Evolutionary conservation across 2,329 filamentous ascomycete species (phyloP).

Genomic region (Ascochyta lentis): DNA sequence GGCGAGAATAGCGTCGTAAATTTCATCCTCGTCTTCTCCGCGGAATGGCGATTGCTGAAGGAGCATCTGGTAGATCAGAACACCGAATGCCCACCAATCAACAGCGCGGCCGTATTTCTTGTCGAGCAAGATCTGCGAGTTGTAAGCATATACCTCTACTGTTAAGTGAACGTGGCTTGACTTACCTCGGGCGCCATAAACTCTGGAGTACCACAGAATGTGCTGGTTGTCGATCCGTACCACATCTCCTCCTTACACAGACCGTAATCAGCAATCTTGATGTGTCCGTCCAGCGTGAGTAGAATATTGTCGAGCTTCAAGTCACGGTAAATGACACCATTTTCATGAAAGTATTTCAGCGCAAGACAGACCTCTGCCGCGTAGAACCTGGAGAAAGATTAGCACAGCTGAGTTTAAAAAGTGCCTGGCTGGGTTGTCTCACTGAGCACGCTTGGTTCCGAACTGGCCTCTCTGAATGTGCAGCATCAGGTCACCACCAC

Average conservation of each 20-base stretch:
- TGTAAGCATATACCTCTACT: slow-evolving; percentile 4
- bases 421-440: slow-evolving; percentile 52
- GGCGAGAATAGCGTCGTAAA: slow-evolving; percentile 96
- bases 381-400: slow-evolving; percentile 72
- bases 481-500: slow-evolving; percentile 97
- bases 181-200: slow-evolving; percentile 97
- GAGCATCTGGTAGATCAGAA: slow-evolving; percentile 99
- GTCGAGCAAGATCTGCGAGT: slow-evolving; percentile 81
- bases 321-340: slow-evolving; percentile 94
- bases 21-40: slow-evolving; percentile 98
- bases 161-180: background rate
- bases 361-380: slow-evolving; percentile 96
- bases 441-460: slow-evolving; percentile 93
- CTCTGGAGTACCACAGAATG: slow-evolving; percentile 98
- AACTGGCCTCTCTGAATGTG: slow-evolving; percentile 98
- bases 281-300: slow-evolving; percentile 91
- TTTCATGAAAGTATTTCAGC: slow-evolving; percentile 99
- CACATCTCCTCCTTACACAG: slow-evolving; percentile 99
- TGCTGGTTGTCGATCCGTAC: slow-evolving; percentile 96
- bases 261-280: slow-evolving; percentile 98
- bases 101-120: slow-evolving; percentile 98
- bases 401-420: slow-evolving; percentile 9
- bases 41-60: slow-evolving; percentile 98
- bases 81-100: slow-evolving; percentile 99
- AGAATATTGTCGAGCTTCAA: slow-evolving; percentile 88